Evolutionary conservation across 805 yeast genomes (phyloP).

Genomic region (Wickerhamia fluorescens): DNA sequence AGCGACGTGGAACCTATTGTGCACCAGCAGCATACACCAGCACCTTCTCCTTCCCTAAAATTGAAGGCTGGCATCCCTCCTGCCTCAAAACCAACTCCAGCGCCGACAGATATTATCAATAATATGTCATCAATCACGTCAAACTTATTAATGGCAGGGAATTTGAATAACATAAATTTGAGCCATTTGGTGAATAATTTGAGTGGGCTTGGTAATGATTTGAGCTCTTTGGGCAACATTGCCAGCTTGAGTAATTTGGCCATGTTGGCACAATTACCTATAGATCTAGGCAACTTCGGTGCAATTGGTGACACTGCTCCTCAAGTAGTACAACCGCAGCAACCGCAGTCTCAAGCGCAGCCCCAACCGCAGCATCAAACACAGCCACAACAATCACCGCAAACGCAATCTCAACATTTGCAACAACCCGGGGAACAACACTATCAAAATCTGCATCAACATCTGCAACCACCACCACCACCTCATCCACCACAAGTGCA

Average conservation of each 20-base stretch:
- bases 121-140: slow-evolving; percentile 1
- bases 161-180: slow-evolving; percentile 34
- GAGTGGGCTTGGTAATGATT: slow-evolving; percentile 28
- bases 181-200: slow-evolving; percentile 37
- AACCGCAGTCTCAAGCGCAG: slow-evolving; percentile 3
- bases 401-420: slow-evolving; percentile 7
- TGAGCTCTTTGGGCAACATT: slow-evolving; percentile 28
- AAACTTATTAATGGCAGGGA: slow-evolving; percentile 23
- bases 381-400: slow-evolving; percentile 9
- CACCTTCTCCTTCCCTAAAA: slow-evolving; percentile 19
- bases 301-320: slow-evolving; percentile 13
- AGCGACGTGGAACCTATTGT: slow-evolving; percentile 6
- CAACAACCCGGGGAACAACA: slow-evolving; percentile 5
- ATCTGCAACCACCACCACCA: too few relatives aligned
- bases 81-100: slow-evolving; percentile 10
- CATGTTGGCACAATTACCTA: slow-evolving; percentile 36
- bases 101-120: slow-evolving; percentile 2
- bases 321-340: not conserved
- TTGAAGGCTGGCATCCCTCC: not conserved
- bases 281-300: slow-evolving; percentile 32
- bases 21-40: slow-evolving; percentile 18
- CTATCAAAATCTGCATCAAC: too few relatives aligned
- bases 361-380: slow-evolving; percentile 3
- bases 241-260: slow-evolving; percentile 36
- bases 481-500: too few relatives aligned